These are phyloP conservation scores for Pichia deserticola DNA, from an alignment of 805 yeast genomes.

Conservation along the genomic window DNA sequence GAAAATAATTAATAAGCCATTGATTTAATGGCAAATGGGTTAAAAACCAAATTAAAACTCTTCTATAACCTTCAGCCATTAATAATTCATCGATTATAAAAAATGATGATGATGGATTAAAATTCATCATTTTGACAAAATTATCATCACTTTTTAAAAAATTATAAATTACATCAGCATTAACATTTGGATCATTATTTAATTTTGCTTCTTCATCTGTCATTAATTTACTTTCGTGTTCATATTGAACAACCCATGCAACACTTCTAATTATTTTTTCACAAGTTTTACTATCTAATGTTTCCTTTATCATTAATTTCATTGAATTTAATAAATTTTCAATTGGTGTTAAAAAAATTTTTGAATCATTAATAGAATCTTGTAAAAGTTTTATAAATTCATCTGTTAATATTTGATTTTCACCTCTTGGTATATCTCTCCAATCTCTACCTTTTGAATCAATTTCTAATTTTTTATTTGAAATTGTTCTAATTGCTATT, in stretches of 20 bases:
- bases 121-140: constrained; percentile 42
- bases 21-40: constrained; percentile 55
- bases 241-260: constrained; percentile 41
- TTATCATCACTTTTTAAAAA: constrained; percentile 36
- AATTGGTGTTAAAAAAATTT: constrained; percentile 23
- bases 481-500: constrained; percentile 30
- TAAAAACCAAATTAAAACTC: constrained; percentile 59
- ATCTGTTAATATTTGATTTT: constrained; percentile 34
- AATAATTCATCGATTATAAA: constrained; percentile 61
- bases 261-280: constrained; percentile 40
- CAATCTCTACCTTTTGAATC: constrained; percentile 62
- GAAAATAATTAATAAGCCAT: constrained; percentile 53
- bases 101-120: constrained; percentile 47
- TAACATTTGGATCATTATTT: constrained; percentile 25
- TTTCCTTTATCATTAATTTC: constrained; percentile 20
- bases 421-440: constrained; percentile 63
- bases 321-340: constrained; percentile 20
- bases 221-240: constrained; percentile 19
- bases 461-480: constrained; percentile 34
- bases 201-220: constrained; percentile 12
- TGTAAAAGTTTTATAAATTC: constrained; percentile 20
- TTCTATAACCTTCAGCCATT: constrained; percentile 58
- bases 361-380: constrained; percentile 16
- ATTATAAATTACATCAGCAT: constrained; percentile 46
- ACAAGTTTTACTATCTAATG: constrained; percentile 25